Conservation (phyloP, 1,139 yeast genomes). For the Kodamaea plutei region DNA sequence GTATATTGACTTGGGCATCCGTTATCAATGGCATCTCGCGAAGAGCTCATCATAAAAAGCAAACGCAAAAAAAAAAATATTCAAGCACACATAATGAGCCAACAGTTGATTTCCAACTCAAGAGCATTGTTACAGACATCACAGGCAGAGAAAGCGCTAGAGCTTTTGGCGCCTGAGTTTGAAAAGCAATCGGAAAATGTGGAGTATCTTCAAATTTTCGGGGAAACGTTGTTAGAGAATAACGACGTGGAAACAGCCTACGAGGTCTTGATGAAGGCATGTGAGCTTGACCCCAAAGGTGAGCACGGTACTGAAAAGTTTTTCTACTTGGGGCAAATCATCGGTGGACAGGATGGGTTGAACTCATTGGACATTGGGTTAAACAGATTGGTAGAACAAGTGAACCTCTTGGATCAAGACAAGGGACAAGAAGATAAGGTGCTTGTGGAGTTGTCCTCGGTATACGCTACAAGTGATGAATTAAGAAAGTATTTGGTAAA, state of each 20-base stretch:
- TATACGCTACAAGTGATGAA: constrained; percentile 26
- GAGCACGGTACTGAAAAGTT: constrained; percentile 70
- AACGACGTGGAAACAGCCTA: constrained; percentile 79
- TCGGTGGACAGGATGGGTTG: constrained; percentile 79
- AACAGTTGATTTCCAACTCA: constrained; percentile 16
- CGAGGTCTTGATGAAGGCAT: constrained; percentile 55
- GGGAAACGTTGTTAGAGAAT: constrained; percentile 74
- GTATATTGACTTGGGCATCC: not conserved
- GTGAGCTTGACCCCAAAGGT: constrained; percentile 68
- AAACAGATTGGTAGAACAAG: constrained; percentile 42
- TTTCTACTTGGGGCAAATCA: constrained; percentile 83
- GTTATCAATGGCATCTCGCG: not conserved
- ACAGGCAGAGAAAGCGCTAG: constrained; percentile 40
- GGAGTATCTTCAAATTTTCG: constrained; percentile 43
- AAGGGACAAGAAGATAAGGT: constrained; percentile 23
- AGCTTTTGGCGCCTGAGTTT: constrained; percentile 28
- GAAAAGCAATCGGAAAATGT: constrained; percentile 27
- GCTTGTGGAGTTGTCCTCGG: constrained; percentile 20
- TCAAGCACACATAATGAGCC: not conserved
- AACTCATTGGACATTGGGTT: constrained; percentile 64
- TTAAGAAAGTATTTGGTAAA: constrained; percentile 40
- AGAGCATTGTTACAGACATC: constrained; percentile 34
- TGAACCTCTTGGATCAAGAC: constrained; percentile 25
- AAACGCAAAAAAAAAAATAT: not conserved
- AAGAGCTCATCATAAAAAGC: too few relatives aligned